Percentiles rank a stretch among this genome's conserved stretches.
phyloP scores from a whole-genome alignment of 2,329 filamentous ascomycete species.

The Trichoderma arundinaceum region DNA sequence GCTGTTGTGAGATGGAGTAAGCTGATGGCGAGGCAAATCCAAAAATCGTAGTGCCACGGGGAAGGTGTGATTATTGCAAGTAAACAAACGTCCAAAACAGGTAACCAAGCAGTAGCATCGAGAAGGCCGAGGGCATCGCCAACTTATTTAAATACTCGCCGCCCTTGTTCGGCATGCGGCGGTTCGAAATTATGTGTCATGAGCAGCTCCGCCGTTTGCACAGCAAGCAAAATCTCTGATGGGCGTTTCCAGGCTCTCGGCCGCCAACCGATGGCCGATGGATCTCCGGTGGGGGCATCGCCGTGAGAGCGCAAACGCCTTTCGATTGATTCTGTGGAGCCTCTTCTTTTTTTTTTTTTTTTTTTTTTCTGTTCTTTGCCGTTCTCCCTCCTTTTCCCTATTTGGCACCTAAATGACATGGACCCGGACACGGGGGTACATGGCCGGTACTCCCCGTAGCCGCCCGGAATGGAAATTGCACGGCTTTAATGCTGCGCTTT shows the following conservation, averaged over 20 bases:
- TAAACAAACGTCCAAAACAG: slow-evolving; percentile 27
- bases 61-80: too few relatives aligned
- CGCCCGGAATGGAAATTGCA: background rate
- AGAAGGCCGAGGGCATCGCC: slow-evolving; percentile 20
- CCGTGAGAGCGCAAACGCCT: slow-evolving; percentile 17
- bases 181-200: slow-evolving; percentile 32
- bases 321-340: slow-evolving; percentile 28
- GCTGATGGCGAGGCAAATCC: slow-evolving; percentile 11
- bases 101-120: slow-evolving; percentile 1
- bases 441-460: background rate
- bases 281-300: slow-evolving; percentile 28
- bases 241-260: slow-evolving; percentile 8
- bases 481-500: background rate
- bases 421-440: background rate
- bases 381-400: slow-evolving; percentile 16
- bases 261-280: slow-evolving; percentile 30
- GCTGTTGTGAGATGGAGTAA: slow-evolving; percentile 24
- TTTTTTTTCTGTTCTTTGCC: slow-evolving; percentile 1
- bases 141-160: slow-evolving; percentile 9
- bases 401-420: slow-evolving; percentile 21
- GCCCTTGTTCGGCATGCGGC: slow-evolving; percentile 29
- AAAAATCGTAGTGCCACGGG: slow-evolving; percentile 4
- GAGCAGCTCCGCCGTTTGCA: slow-evolving; percentile 8
- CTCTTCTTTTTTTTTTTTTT: slow-evolving; percentile 7
- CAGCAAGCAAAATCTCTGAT: background rate